Percentiles rank a stretch among this genome's conserved stretches.
Evolutionary conservation across 148 eudicot species (phyloP).

Genomic region (Cornus suecica): DNA sequence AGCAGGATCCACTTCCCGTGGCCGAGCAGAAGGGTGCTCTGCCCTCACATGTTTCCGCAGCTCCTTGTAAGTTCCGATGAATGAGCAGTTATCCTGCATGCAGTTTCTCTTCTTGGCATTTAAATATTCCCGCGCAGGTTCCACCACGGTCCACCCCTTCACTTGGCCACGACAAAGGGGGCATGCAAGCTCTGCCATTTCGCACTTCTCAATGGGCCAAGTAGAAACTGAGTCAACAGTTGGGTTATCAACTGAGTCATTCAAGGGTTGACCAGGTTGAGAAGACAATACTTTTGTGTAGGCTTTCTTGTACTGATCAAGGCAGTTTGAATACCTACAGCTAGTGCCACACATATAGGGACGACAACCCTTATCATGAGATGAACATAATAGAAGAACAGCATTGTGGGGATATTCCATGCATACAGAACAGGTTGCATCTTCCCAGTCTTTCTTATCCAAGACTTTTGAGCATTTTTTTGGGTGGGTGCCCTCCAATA

Average conservation of each 20-base stretch:
- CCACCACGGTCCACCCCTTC: conserved; percentile 69
- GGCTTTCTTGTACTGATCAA: conserved; percentile 66
- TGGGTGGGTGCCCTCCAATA: neutral
- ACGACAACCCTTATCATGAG: conserved; percentile 64
- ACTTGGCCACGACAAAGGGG: conserved; percentile 74
- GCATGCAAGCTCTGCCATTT: conserved; percentile 45
- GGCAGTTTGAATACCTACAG: conserved; percentile 59
- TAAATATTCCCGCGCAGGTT: conserved; percentile 46
- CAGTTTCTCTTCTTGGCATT: conserved; percentile 52
- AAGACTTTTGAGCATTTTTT: conserved; percentile 32
- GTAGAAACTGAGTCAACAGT: conserved; percentile 14
- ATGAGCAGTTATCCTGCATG: conserved; percentile 53
- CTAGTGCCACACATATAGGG: conserved; percentile 80
- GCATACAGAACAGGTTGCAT: conserved; percentile 62
- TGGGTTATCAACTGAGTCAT: conserved; percentile 17
- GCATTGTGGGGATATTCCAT: conserved; percentile 73
- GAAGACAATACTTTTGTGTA: conserved; percentile 35
- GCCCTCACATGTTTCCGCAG: conserved; percentile 49
- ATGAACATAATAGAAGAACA: conserved; percentile 66
- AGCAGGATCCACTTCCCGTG: conserved; percentile 59
- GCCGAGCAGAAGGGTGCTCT: conserved; percentile 54
- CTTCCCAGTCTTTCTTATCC: conserved; percentile 57
- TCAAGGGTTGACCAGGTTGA: conserved; percentile 8
- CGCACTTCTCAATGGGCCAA: conserved; percentile 29
- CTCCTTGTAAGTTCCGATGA: conserved; percentile 50